Base-by-base conservation (phyloP, 192 early-diverging fungal genomes). In the Geranomyces variabilis region DNA sequence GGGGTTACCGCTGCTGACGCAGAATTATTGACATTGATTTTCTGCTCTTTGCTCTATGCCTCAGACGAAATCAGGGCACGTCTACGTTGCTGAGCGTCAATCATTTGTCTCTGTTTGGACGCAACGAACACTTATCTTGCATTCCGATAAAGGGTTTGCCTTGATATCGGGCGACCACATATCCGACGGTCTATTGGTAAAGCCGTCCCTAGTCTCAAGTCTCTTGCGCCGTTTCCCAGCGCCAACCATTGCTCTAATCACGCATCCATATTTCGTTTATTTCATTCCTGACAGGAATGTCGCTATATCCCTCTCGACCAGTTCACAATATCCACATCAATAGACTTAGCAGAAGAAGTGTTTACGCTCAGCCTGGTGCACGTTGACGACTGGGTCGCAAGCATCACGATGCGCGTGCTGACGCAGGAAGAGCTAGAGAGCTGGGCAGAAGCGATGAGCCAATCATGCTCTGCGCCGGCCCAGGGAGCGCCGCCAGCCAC, bases 31-130 rank as follows among this genome's bases (percentile, higher is more conserved):
- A 10, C 10, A 10, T 41, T 3, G 5, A 41, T 3, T 41, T 41
- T 41, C 36, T 41, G 3, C 36, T 41, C 36, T 41, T 41, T 41
- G n/a, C n/a, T n/a, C n/a, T n/a, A n/a, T n/a, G n/a, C n/a, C n/a
- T n/a, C 41, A 66, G 67, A 68, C 67, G n/a, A 68, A 68, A 26
- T 51, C 47, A 19, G 67, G 67, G 0, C 44, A 19, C 10, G 67
- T 68, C 17, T 68, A 24, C 44, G 67, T 68, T 33, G 26, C 34
- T 15, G 53, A 68, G 14, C 19, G 33, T 8, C 49, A 51, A 24
- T 24, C 49, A 0, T 34, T 68, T 9, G 67, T 68, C 8, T 68
- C 67, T 9, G 55, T 33, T 24, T 68, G 67, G 67, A 47, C 67
- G 21, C 47, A 68, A 68, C 21, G 67, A 5, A 56, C 49, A 7